phyloP scores from a whole-genome alignment of 2,329 filamentous ascomycete genomes.

The Pestalotiopsis sp. region DNA sequence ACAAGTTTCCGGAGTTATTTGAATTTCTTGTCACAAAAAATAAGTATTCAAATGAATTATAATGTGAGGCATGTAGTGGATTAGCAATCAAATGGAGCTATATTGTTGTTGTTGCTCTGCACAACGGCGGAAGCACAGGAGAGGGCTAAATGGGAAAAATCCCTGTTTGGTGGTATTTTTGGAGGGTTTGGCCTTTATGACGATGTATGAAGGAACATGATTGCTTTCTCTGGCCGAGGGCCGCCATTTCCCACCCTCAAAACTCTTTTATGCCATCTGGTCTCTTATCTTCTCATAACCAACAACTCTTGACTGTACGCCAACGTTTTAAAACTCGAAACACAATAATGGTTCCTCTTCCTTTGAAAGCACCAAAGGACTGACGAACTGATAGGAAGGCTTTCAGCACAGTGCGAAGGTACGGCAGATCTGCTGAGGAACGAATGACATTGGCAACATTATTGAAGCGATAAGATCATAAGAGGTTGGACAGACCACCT shows the following conservation, averaged over 20 bases:
- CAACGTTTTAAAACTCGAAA: background rate
- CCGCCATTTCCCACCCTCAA: background rate
- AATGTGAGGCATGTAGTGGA: background rate
- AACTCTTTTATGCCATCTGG: background rate
- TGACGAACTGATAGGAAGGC: background rate
- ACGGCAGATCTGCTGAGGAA: background rate
- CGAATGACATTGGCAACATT: background rate
- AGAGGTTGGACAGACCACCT: background rate
- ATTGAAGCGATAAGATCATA: background rate
- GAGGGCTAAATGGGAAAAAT: background rate
- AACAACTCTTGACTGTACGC: background rate
- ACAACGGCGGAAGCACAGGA: background rate
- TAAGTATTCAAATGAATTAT: background rate
- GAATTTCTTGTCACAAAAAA: too few relatives aligned
- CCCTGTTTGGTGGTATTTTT: background rate
- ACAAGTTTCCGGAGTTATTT: too few relatives aligned
- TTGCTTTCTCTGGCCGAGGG: background rate
- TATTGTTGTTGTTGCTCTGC: background rate
- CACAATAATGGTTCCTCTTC: background rate
- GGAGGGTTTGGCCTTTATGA: background rate
- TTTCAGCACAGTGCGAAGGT: background rate
- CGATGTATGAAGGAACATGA: background rate
- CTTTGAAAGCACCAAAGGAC: background rate
- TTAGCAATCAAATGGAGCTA: background rate
- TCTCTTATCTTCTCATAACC: background rate